phyloP scores from a whole-genome alignment of 352 stramenopile species.

The Pythium rishiriense region DNA sequence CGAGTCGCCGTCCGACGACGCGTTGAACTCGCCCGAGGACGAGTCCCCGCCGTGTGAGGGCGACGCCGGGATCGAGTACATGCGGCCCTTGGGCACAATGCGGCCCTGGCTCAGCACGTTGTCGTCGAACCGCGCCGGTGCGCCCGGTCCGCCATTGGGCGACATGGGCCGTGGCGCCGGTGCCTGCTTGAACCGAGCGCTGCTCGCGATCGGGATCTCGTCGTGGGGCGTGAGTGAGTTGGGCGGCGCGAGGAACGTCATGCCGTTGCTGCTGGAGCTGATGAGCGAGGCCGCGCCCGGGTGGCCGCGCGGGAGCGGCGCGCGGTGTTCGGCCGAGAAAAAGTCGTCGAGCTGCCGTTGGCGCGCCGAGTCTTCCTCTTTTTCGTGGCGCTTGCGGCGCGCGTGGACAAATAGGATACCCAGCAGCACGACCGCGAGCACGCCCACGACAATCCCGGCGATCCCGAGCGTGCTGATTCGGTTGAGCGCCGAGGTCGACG shows the following conservation, averaged over 20 bases:
- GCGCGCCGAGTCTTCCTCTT: constrained; percentile 16
- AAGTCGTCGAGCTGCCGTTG: constrained; percentile 20
- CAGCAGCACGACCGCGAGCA: constrained; percentile 44
- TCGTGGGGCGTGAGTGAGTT: constrained; percentile 6
- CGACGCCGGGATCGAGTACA: constrained; percentile 18
- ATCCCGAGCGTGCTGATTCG: constrained; percentile 18
- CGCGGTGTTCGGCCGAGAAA: constrained; percentile 4
- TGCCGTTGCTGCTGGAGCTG: constrained; percentile 19
- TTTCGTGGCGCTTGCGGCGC: constrained; percentile 26
- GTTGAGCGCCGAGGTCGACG: constrained; percentile 1
- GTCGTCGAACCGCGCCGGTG: constrained; percentile 8
- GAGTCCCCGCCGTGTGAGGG: not conserved
- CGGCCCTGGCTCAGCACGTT: constrained; percentile 12
- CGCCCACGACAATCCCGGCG: constrained; percentile 47
- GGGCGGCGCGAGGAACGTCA: constrained; percentile 15
- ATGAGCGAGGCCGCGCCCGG: constrained; percentile 17
- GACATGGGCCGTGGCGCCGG: constrained; percentile 6
- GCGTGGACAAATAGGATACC: constrained; percentile 64
- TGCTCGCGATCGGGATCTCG: constrained; percentile 39
- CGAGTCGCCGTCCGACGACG: constrained; percentile 9
- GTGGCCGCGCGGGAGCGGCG: constrained; percentile 13
- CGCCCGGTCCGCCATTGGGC: constrained; percentile 4
- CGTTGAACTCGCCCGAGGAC: constrained; percentile 16
- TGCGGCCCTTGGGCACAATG: constrained; percentile 8
- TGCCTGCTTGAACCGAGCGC: constrained; percentile 40